phyloP scores from a whole-genome alignment of 2,329 filamentous ascomycete species.

The Huntiella abstrusa region DNA sequence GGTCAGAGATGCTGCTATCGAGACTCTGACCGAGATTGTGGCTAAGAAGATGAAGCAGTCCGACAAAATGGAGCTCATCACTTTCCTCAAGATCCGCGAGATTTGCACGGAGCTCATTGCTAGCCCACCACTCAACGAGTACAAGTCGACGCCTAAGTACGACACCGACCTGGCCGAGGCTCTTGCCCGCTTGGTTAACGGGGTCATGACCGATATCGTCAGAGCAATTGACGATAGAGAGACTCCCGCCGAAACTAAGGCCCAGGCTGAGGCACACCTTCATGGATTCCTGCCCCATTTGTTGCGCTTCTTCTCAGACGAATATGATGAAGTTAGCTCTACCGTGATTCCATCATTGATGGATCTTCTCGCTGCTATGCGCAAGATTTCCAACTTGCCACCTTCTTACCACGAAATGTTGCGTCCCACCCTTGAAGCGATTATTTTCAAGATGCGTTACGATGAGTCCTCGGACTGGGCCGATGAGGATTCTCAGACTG shows the following conservation, averaged over 20 bases:
- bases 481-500: conserved; percentile 81
- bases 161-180: conserved; percentile 91
- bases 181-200: conserved; percentile 90
- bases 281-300: conserved; percentile 72
- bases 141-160: conserved; percentile 66
- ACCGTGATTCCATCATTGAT: conserved; percentile 86
- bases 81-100: conserved; percentile 69
- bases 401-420: conserved; percentile 65
- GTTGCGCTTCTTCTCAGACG: conserved; percentile 87
- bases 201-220: conserved; percentile 69
- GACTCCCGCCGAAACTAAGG: conserved; percentile 43
- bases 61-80: conserved; percentile 88
- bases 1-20: conserved; percentile 77
- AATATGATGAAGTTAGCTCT: conserved; percentile 95
- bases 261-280: conserved; percentile 63
- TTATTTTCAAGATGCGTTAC: conserved; percentile 91
- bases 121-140: conserved; percentile 62
- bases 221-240: conserved; percentile 56
- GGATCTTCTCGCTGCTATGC: conserved; percentile 77
- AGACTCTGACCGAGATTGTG: conserved; percentile 88
- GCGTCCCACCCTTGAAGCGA: conserved; percentile 72
- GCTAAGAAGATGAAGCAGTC: conserved; percentile 92
- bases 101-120: conserved; percentile 74
- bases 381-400: conserved; percentile 59
- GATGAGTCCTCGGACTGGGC: conserved; percentile 91